Evolutionary conservation across 192 early-diverging fungal genomes (phyloP).

Genomic region (Backusella tarrabulga): DNA sequence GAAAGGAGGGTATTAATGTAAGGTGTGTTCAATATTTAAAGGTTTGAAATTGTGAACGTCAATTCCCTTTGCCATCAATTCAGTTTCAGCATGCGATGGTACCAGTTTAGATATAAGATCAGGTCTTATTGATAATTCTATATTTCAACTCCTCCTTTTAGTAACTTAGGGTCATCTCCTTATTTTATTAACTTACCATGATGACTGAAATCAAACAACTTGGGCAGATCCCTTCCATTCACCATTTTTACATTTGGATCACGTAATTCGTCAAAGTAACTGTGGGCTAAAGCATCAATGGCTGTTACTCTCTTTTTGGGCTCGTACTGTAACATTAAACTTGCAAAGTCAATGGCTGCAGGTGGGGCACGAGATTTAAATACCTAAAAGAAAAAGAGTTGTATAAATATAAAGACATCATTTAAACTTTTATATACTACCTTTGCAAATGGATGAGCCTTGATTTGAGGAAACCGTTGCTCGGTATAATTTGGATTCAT

Average conservation of each 20-base stretch:
- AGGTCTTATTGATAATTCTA: conserved; percentile 86
- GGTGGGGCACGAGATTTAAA: conserved; percentile 79
- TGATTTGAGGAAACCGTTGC: conserved; percentile 96
- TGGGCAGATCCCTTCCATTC: conserved; percentile 78
- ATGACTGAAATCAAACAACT: conserved; percentile 85
- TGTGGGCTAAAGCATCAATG: conserved; percentile 85
- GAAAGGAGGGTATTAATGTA: neutral
- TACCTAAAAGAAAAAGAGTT: conserved; percentile 44
- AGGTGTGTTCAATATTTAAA: conserved; percentile 21
- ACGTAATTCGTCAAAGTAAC: conserved; percentile 96
- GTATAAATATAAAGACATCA: neutral
- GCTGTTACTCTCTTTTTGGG: conserved; percentile 79
- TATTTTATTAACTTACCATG: conserved; percentile 47
- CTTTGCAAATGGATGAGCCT: conserved; percentile 82
- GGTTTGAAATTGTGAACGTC: conserved; percentile 73
- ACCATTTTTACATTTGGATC: conserved; percentile 72
- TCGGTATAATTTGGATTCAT: conserved; percentile 98
- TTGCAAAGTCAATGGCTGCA: conserved; percentile 83
- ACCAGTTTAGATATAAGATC: conserved; percentile 74
- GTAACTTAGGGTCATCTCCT: neutral
- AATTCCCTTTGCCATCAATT: conserved; percentile 57
- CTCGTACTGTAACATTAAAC: conserved; percentile 87
- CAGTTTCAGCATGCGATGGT: conserved; percentile 72
- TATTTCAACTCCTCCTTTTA: neutral
- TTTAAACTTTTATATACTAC: conserved; percentile 31